Base-by-base conservation (phyloP, 2,329 filamentous ascomycete genomes). In the Ustulina deusta region DNA sequence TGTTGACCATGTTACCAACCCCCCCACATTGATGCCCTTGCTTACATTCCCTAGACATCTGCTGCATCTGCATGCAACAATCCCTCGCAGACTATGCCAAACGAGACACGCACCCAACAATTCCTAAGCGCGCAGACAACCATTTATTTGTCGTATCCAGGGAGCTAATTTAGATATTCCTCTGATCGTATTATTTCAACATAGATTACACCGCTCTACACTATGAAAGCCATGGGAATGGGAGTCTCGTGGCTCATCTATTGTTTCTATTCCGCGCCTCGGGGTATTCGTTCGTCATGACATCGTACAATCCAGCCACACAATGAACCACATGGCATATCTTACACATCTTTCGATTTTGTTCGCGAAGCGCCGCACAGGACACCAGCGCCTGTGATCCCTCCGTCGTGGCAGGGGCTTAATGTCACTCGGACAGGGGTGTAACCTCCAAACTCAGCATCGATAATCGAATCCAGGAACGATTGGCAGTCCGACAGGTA, bases 401-500 rank as follows among this genome's bases (percentile, higher is more conserved):
- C 88, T 13, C 88, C 88, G 65, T 89, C 86, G 70, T 89, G 86
- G 71, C 87, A 90, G 9, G 87, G 85, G 55, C 79, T 83, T 61
- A 90, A 73, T 6, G 83, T 77, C 1, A 89, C 81, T 65, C 81
- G 81, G 22, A 84, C 73, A 1, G 81, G 80, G 2, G 77, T 73
- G 9, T 72, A 49, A 0, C 73, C 68, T 3, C 75, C 76, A 59
- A 83, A 83, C 58, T 84, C 82, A 32, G 75, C 69, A 17, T 74
- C 72, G 60, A 89, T 72, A 11, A 89, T 80, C 25, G 79, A 76
- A 73, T 93, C 89, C 57, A 94, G 83, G 75, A 91, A 91, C 15
- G 80, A 74, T 77, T 94, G 91, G 71, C 90, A 93, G 73, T 91
- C 90, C 51, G 82, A 80, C 48, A 92, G 82, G 78, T 93, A 94